Conservation (phyloP, 805 yeast genomes). For the Metschnikowia sp. region DNA sequence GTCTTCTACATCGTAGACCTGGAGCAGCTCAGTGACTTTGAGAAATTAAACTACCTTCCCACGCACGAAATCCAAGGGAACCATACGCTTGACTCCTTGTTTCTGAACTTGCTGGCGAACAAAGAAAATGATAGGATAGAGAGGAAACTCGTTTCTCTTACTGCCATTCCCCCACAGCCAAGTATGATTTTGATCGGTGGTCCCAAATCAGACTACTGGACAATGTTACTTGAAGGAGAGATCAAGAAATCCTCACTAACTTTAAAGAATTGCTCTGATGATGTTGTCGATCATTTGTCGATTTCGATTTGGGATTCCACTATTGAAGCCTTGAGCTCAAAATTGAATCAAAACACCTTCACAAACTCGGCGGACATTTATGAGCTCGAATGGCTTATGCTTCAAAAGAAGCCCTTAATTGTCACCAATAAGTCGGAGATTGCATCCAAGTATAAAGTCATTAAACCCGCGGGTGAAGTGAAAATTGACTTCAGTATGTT, state of each 20-base stretch:
- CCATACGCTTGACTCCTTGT: conserved; percentile 14
- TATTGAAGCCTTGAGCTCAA: conserved; percentile 56
- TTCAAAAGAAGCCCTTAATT: conserved; percentile 54
- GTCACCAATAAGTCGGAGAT: conserved; percentile 47
- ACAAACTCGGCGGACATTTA: conserved; percentile 58
- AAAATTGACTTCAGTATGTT: conserved; percentile 53
- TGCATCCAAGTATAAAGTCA: conserved; percentile 31
- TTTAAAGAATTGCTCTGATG: conserved; percentile 57
- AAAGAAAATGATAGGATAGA: conserved; percentile 17
- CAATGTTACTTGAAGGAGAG: conserved; percentile 82
- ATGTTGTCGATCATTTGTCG: conserved; percentile 52
- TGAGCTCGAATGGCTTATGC: conserved; percentile 69
- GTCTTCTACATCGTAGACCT: conserved; percentile 39
- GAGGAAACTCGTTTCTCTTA: conserved; percentile 24
- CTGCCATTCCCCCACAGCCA: conserved; percentile 54
- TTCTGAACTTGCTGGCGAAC: conserved; percentile 26
- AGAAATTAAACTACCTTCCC: conserved; percentile 8
- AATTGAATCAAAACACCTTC: conserved; percentile 36
- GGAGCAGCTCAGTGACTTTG: conserved; percentile 18
- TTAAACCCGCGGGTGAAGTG: conserved; percentile 41
- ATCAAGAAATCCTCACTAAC: conserved; percentile 45
- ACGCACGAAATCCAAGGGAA: neutral
- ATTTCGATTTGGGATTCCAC: conserved; percentile 74
- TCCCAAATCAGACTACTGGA: conserved; percentile 59
- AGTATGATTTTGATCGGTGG: conserved; percentile 48